Conservation (phyloP, 139 green algal species). For the Haematococcus lacustris region DNA sequence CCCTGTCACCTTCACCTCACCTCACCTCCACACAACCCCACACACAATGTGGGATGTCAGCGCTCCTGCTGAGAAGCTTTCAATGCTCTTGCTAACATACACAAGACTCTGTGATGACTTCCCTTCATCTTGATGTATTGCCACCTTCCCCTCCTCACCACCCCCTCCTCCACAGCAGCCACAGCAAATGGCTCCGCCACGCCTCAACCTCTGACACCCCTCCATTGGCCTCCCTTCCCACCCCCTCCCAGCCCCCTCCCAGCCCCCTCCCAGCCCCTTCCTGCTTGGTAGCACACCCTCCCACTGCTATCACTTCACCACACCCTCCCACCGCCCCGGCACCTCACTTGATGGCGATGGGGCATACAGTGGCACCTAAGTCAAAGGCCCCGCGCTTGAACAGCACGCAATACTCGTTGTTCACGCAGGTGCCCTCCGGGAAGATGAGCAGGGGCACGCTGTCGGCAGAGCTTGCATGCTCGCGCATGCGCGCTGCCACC, state of each 20-base stretch:
- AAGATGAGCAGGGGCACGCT: slow-evolving; percentile 95
- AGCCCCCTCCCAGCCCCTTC: not conserved
- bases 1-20: too few relatives aligned
- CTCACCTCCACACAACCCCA: too few relatives aligned
- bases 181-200: too few relatives aligned
- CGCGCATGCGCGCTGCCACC: slow-evolving; percentile 70
- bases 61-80: too few relatives aligned
- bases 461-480: slow-evolving; percentile 66
- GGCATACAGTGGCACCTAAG: slow-evolving; percentile 72
- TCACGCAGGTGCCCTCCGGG: slow-evolving; percentile 98
- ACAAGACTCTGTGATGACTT: too few relatives aligned
- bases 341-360: slow-evolving; percentile 92
- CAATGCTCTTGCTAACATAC: too few relatives aligned
- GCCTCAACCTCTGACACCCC: too few relatives aligned
- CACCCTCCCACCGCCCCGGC: not conserved
- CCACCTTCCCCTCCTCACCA: too few relatives aligned
- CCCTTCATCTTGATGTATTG: too few relatives aligned
- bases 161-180: too few relatives aligned
- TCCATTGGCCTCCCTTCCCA: not conserved
- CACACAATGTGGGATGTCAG: too few relatives aligned
- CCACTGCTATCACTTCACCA: not conserved
- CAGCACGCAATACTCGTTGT: slow-evolving; percentile 99
- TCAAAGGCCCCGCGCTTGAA: slow-evolving; percentile 96
- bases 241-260: not conserved
- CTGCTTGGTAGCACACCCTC: not conserved